Percentiles rank a stretch among this genome's conserved stretches.
Evolutionary conservation across 2,329 filamentous ascomycete genomes (phyloP).

Genomic region (Aplosporella prunicola): DNA sequence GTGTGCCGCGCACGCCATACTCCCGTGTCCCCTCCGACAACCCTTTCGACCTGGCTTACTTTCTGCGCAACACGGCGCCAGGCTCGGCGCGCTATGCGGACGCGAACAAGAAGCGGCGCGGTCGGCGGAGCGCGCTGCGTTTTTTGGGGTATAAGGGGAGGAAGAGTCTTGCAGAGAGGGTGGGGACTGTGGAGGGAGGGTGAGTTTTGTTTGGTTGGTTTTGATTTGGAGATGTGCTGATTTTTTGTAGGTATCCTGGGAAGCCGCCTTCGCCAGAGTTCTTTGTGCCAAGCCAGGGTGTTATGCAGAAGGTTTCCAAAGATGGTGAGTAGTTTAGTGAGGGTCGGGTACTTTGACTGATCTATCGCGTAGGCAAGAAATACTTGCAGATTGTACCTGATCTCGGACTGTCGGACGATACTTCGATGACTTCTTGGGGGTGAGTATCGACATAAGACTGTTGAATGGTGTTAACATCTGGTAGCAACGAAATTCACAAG

Average conservation of each 20-base stretch:
- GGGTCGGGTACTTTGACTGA: not conserved
- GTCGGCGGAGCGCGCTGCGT: conserved; percentile 17
- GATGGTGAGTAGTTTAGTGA: conserved; percentile 17
- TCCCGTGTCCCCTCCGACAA: conserved; percentile 17
- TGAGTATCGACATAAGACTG: not conserved
- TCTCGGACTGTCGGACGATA: not conserved
- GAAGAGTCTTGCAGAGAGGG: conserved; percentile 9
- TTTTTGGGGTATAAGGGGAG: conserved; percentile 20
- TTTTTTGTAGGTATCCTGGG: not conserved
- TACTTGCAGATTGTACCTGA: conserved; percentile 16
- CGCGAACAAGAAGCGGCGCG: conserved; percentile 1
- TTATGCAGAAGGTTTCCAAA: conserved; percentile 25
- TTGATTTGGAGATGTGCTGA: not conserved
- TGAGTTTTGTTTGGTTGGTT: not conserved
- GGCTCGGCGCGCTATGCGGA: not conserved
- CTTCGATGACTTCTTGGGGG: conserved; percentile 3
- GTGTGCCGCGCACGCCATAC: not conserved
- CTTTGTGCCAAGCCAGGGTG: conserved; percentile 15
- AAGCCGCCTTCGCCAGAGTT: conserved; percentile 1
- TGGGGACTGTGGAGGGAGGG: conserved; percentile 7
- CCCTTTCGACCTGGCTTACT: conserved; percentile 28
- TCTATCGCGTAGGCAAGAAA: conserved; percentile 13
- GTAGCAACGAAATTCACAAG: conserved; percentile 5
- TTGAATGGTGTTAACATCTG: not conserved
- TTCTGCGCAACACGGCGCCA: conserved; percentile 30